These are phyloP conservation scores for Pythium diclinum DNA, from an alignment of 352 stramenopile species.

Conservation along the genomic window DNA sequence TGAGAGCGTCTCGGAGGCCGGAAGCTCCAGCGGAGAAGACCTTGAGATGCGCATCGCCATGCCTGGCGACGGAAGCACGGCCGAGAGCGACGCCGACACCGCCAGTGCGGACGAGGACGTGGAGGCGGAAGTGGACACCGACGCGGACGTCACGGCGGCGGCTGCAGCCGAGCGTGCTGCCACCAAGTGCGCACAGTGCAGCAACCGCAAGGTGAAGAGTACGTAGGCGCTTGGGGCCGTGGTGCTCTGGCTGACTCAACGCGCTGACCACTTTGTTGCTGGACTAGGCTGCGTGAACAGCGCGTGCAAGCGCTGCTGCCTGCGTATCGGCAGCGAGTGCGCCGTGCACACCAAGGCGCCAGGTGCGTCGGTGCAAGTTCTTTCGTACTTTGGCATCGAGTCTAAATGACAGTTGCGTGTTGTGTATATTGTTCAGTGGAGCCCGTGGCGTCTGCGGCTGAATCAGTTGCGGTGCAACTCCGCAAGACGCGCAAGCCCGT, in stretches of 20 bases:
- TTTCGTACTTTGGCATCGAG: not conserved
- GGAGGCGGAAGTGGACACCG: slow-evolving; percentile 1
- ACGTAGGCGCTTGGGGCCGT: not conserved
- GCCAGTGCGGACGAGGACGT: slow-evolving; percentile 15
- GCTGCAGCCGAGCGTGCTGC: slow-evolving; percentile 11
- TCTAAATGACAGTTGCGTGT: not conserved
- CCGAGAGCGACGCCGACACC: not conserved
- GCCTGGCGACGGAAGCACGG: not conserved
- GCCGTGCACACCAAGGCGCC: slow-evolving; percentile 33
- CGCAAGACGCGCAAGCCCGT: slow-evolving; percentile 40
- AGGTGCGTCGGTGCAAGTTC: not conserved
- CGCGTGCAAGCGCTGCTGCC: slow-evolving; percentile 75
- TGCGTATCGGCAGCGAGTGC: slow-evolving; percentile 41
- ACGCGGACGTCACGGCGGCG: not conserved
- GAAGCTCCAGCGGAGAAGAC: slow-evolving; percentile 6
- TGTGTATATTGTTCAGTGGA: not conserved
- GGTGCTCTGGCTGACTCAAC: not conserved
- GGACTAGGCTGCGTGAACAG: slow-evolving; percentile 36
- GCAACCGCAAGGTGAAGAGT: slow-evolving; percentile 19
- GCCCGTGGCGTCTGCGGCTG: not conserved
- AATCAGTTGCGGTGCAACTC: not conserved
- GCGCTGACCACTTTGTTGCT: not conserved
- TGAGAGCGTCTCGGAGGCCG: slow-evolving; percentile 14
- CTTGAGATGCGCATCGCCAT: slow-evolving; percentile 18
- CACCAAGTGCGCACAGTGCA: slow-evolving; percentile 22